These are phyloP conservation scores for Coleophoma crateriformis DNA, from an alignment of 2,329 filamentous ascomycete species.

Conservation along the genomic window DNA sequence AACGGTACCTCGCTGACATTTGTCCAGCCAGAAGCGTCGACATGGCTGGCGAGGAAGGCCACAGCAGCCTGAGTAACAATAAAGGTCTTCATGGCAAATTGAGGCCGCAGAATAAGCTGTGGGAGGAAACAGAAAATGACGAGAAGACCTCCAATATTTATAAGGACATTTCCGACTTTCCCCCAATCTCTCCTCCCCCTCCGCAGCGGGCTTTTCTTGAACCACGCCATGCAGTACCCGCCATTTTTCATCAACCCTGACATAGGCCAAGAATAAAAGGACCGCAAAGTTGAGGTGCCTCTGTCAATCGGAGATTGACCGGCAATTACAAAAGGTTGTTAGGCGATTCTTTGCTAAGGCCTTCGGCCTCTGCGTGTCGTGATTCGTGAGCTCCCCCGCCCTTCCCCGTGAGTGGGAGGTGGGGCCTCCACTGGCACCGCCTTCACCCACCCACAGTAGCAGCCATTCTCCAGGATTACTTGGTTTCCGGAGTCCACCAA, in stretches of 20 bases:
- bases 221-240: not conserved
- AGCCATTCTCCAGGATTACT: no score
- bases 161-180: not conserved
- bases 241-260: not conserved
- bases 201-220: not conserved
- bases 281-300: no score
- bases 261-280: not conserved
- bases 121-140: not conserved
- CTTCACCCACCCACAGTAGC: no score
- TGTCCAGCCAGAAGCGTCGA: conserved; percentile 4
- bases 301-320: no score
- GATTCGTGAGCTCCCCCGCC: no score
- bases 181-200: not conserved
- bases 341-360: no score
- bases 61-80: not conserved
- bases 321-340: no score
- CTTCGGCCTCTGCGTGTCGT: no score
- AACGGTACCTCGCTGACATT: conserved; percentile 8
- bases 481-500: no score
- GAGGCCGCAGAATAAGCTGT: no score
- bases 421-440: no score
- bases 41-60: not conserved
- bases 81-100: conserved; percentile 2
- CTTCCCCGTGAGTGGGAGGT: no score
- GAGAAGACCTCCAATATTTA: not conserved